Percentiles rank a stretch among this genome's conserved stretches.
phyloP scores from a whole-genome alignment of 345 rosid genomes.

The Carallia pectinifolia region DNA sequence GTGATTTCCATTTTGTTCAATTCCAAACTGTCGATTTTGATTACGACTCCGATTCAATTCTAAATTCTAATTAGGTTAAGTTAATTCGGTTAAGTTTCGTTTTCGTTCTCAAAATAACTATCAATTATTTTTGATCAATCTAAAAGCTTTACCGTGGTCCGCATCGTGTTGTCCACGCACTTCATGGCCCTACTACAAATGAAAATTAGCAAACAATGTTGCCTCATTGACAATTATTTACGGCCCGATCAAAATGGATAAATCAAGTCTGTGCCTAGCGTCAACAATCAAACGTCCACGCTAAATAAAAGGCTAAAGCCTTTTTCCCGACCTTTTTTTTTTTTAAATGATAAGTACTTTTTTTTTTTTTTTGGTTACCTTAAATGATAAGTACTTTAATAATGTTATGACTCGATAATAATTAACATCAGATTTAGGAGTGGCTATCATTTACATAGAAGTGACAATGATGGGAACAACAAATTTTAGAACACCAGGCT shows the following conservation, averaged over 20 bases:
- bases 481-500: too few species aligned
- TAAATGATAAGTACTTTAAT: not conserved
- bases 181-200: not conserved
- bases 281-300: slow-evolving; percentile 20
- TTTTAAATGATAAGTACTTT: not conserved
- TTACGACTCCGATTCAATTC: too few species aligned
- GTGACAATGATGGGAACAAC: not conserved
- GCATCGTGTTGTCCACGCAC: slow-evolving; percentile 26
- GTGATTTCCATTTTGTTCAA: too few species aligned
- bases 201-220: too few species aligned
- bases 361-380: too few species aligned
- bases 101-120: too few species aligned
- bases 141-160: too few species aligned
- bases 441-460: slow-evolving; percentile 13
- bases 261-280: too few species aligned
- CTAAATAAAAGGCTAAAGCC: not conserved
- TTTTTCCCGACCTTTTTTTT: not conserved
- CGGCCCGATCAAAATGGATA: slow-evolving; percentile 35
- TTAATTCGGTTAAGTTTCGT: too few species aligned
- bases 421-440: slow-evolving; percentile 16
- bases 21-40: too few species aligned
- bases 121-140: too few species aligned
- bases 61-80: too few species aligned
- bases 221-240: not conserved
- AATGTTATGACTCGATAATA: not conserved